Conservation (phyloP, 2,329 filamentous ascomycete genomes). For the Fusarium drepaniforme region DNA sequence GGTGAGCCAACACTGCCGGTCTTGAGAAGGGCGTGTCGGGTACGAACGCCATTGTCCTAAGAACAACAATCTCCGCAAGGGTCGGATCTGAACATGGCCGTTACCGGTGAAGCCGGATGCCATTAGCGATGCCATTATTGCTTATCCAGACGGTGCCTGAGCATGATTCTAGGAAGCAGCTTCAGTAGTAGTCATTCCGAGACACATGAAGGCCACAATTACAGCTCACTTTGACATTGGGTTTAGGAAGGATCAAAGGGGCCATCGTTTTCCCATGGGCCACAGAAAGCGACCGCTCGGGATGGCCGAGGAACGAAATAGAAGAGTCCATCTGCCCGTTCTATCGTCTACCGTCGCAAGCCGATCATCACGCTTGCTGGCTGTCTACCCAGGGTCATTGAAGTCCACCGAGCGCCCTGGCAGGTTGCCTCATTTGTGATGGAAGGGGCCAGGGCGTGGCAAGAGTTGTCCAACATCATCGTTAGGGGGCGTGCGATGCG, state of each 20-base stretch:
- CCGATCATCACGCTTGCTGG: too few relatives aligned
- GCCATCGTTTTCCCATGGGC: too few relatives aligned
- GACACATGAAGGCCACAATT: not conserved
- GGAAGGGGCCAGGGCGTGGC: not conserved
- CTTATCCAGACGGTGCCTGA: not conserved
- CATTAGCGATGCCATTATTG: not conserved
- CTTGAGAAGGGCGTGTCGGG: not conserved
- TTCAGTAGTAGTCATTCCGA: too few relatives aligned
- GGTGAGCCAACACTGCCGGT: not conserved
- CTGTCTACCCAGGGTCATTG: too few relatives aligned
- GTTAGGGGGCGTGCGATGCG: too few relatives aligned
- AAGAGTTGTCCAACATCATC: not conserved
- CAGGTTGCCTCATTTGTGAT: too few relatives aligned
- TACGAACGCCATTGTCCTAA: not conserved
- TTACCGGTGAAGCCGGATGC: not conserved
- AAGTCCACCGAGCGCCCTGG: too few relatives aligned
- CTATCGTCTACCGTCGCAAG: too few relatives aligned
- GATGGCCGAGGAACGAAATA: not conserved
- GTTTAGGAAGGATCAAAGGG: too few relatives aligned
- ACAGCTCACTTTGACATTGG: too few relatives aligned
- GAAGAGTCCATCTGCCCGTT: not conserved
- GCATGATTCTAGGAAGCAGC: too few relatives aligned
- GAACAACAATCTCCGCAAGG: not conserved
- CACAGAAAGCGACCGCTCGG: too few relatives aligned
- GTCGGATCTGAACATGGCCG: not conserved